These are phyloP conservation scores for Entelexis sorbosivorans DNA, from an alignment of 1,139 yeast genomes.

Conservation along the genomic window DNA sequence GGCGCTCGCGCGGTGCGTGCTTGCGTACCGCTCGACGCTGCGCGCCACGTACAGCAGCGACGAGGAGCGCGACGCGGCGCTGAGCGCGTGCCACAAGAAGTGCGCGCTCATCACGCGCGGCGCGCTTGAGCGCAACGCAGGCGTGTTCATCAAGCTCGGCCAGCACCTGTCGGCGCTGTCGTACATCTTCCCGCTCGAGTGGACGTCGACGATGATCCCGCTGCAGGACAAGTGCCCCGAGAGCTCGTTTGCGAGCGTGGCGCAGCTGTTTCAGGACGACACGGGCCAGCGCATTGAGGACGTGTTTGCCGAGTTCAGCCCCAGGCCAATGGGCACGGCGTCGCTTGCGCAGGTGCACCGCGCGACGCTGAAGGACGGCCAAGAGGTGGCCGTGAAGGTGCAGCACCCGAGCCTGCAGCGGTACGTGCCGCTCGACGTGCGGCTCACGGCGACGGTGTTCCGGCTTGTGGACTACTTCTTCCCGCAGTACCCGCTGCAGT, in stretches of 20 bases:
- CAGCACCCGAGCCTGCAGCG: conserved; percentile 85
- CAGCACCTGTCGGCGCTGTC: conserved; percentile 91
- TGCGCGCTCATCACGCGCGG: conserved; percentile 71
- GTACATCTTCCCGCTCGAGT: conserved; percentile 77
- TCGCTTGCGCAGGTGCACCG: conserved; percentile 91
- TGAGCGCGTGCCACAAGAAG: conserved; percentile 52
- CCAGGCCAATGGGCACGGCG: conserved; percentile 83
- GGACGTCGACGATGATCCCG: conserved; percentile 94
- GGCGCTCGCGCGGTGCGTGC: conserved; percentile 29
- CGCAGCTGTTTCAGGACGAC: conserved; percentile 55
- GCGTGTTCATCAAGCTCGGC: conserved; percentile 85
- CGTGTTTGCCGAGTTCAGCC: conserved; percentile 54
- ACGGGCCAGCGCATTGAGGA: conserved; percentile 51
- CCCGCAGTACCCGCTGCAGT: conserved; percentile 85
- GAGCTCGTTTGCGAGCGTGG: conserved; percentile 60
- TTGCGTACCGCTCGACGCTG: conserved; percentile 46
- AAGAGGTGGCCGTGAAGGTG: conserved; percentile 81
- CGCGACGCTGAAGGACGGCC: conserved; percentile 45
- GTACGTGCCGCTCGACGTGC: conserved; percentile 82
- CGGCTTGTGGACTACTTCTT: conserved; percentile 62
- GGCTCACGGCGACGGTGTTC: conserved; percentile 68
- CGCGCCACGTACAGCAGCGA: conserved; percentile 37
- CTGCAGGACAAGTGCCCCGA: conserved; percentile 84
- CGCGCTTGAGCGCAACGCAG: conserved; percentile 81
- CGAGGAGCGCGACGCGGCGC: conserved; percentile 44